Percentiles rank a stretch among this genome's conserved stretches.
These are phyloP conservation scores for Rhizopogon vulgaris DNA, from an alignment of 768 basidiomycete genomes.

Conservation along the genomic window DNA sequence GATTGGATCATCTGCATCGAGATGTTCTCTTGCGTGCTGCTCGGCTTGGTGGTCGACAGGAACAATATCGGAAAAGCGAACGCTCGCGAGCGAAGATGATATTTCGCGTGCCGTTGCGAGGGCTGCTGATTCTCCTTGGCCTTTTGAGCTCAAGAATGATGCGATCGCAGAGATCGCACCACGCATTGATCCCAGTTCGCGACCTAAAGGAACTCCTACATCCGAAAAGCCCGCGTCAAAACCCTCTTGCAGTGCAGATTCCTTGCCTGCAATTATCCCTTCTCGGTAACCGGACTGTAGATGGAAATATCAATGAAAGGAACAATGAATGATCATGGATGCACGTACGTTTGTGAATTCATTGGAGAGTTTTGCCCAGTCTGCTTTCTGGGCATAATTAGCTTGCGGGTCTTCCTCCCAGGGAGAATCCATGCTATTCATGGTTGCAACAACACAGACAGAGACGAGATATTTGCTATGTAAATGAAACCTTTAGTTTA, in stretches of 20 bases:
- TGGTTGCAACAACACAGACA: too few relatives aligned
- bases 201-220: constrained; percentile 68
- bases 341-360: constrained; percentile 64
- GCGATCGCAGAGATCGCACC: constrained; percentile 64
- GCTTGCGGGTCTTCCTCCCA: constrained; percentile 48
- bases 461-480: too few relatives aligned
- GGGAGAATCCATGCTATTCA: constrained; percentile 36
- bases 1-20: constrained; percentile 30
- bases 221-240: constrained; percentile 82
- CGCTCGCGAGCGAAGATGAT: constrained; percentile 43
- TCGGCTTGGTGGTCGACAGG: constrained; percentile 76
- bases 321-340: background rate
- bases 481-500: too few relatives aligned
- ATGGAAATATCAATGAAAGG: background rate
- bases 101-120: constrained; percentile 48
- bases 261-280: constrained; percentile 90
- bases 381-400: constrained; percentile 35
- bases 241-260: constrained; percentile 78
- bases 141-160: constrained; percentile 40
- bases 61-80: constrained; percentile 67
- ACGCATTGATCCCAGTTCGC: constrained; percentile 70
- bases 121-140: constrained; percentile 1
- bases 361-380: constrained; percentile 64
- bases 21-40: constrained; percentile 65
- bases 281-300: constrained; percentile 89